These are phyloP conservation scores for Chondrus crispus DNA, from an alignment of 23 red algal species.

Conservation along the genomic window DNA sequence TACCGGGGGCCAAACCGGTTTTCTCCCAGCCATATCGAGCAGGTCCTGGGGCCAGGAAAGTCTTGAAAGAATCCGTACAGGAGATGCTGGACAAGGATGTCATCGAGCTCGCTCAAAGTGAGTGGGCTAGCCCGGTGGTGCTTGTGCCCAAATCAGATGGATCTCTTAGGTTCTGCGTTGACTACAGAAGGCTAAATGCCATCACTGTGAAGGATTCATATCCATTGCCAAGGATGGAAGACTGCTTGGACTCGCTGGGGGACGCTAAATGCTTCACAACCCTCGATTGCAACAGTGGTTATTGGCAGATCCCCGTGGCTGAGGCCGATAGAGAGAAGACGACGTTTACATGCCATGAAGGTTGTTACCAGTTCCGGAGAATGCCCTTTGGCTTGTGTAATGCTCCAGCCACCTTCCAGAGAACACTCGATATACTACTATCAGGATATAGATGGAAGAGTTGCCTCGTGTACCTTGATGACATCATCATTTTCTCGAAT, in stretches of 20 bases:
- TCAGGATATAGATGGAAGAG: neutral
- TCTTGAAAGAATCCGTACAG: neutral
- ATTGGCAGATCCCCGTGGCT: neutral
- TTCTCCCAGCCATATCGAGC: neutral
- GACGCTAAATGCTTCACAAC: neutral
- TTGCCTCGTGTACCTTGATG: conserved; percentile 1
- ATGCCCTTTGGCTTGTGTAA: neutral
- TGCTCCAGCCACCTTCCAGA: neutral
- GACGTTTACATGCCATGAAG: conserved; percentile 1
- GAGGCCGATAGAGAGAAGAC: neutral
- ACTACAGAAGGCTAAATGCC: neutral
- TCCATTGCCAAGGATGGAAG: neutral
- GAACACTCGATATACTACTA: neutral
- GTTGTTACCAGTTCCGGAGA: neutral
- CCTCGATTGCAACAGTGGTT: neutral
- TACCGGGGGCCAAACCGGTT: neutral
- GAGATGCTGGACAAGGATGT: neutral
- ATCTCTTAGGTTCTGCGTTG: neutral
- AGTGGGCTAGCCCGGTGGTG: conserved; percentile 11
- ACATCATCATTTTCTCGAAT: conserved; percentile 1
- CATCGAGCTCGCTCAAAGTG: neutral
- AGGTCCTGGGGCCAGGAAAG: neutral
- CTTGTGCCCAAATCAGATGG: conserved; percentile 22
- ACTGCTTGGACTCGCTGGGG: conserved; percentile 7
- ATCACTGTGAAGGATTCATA: neutral